Evolutionary conservation across 805 yeast genomes (phyloP).

Genomic region (Saccharomycopsis fibuligera): DNA sequence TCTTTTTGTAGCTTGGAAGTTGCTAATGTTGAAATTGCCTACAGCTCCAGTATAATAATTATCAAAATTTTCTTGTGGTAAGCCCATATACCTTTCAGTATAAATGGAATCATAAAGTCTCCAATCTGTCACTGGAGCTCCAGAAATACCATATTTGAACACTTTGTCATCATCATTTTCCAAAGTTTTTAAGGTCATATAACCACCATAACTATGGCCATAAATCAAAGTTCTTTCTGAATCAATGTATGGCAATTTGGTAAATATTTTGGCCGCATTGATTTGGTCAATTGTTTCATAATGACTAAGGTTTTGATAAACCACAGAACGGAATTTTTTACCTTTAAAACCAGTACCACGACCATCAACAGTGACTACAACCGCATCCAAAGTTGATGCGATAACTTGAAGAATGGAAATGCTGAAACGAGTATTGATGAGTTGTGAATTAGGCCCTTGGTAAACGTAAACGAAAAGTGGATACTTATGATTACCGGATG

Average conservation of each 20-base stretch:
- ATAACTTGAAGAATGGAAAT: conserved; percentile 68
- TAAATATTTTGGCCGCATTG: conserved; percentile 70
- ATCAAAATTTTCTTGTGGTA: conserved; percentile 41
- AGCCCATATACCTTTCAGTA: conserved; percentile 70
- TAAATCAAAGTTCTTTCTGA: conserved; percentile 55
- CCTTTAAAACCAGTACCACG: conserved; percentile 95
- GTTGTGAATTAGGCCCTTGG: conserved; percentile 94
- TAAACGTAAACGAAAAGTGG: conserved; percentile 87
- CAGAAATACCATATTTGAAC: conserved; percentile 72
- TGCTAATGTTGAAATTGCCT: conserved; percentile 28
- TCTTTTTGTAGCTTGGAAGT: conserved; percentile 43
- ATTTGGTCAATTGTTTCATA: conserved; percentile 86
- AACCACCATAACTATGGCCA: conserved; percentile 92
- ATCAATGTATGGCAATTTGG: conserved; percentile 42
- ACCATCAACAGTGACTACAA: conserved; percentile 94
- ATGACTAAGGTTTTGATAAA: conserved; percentile 75
- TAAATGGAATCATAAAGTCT: conserved; percentile 67
- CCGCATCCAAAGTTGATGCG: conserved; percentile 69
- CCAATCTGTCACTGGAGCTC: conserved; percentile 86
- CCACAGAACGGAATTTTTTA: conserved; percentile 65
- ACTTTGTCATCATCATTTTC: conserved; percentile 57
- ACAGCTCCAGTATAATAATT: conserved; percentile 46
- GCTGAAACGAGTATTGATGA: conserved; percentile 56
- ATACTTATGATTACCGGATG: conserved; percentile 36
- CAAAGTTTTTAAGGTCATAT: conserved; percentile 63